Evolutionary conservation across 2,329 filamentous ascomycete genomes (phyloP), one percentile per base, ranked within the genome.

Genomic region (Trichoderma afroharzianum): DNA sequence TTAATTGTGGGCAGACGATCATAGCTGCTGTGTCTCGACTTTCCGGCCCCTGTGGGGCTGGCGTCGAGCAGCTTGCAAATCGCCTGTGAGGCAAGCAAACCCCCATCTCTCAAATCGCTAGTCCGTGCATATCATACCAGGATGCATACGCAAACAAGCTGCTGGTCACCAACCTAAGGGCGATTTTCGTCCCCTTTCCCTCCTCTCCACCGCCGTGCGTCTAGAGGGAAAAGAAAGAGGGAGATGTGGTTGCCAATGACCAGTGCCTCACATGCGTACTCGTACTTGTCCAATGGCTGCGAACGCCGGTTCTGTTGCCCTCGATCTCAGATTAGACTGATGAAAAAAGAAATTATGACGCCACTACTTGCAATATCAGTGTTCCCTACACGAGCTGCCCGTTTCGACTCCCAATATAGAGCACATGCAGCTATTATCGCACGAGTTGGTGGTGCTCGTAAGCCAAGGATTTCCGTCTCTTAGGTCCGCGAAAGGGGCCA

Each of bases 201-300:
- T 33, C 57, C 57, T 68, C 63, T n/a, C 70, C 64, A 71, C 64
- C 67, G 57, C 58, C 58, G 63, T 71, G 70, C 64, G 70, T 68
- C 70, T 53, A 14, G 28, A 58, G 24, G 26, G 53, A 9, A 30
- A 30, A 58, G 26, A 59, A 39, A 50, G n/a, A 50, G 39, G 4
- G n/a, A 47, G 18, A 50, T 36, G 14, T 36, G 33, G 33, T 36
- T 36, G n/a, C 15, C n/a, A 68, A 57, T 30, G 63, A 58, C 57
- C 63, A 64, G 43, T 21, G 43, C 61, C 33, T 47, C 36, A 26
- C 28, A 39, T 32, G 69, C 28, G 39, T 57, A 11, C 33, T 33
- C 30, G 28, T 8, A 28, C 26, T 21, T 18, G 55, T 21, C 36
- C 28, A 28, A 21, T 43, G 33, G 39, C 14, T 26, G 43, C 50